Percentiles rank a stretch among this genome's conserved stretches.
Evolutionary conservation across 371 early-diverging fungal species (phyloP).

Genomic region (Conidiobolus incongruus): DNA sequence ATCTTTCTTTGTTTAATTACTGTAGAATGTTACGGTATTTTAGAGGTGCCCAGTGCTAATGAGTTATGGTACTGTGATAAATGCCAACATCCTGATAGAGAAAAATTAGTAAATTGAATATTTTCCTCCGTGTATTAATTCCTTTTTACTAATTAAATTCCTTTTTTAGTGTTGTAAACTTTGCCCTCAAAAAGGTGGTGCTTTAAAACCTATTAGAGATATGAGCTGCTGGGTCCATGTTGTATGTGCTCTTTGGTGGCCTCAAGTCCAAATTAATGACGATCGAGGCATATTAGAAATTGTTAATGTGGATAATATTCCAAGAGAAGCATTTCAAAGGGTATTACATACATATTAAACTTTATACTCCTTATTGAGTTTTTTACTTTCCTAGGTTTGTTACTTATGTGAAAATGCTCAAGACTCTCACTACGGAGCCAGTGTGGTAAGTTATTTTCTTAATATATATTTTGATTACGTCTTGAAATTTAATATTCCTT

Average conservation of each 20-base stretch:
- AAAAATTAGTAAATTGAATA: slow-evolving; percentile 1
- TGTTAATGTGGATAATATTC: not conserved
- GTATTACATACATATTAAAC: not conserved
- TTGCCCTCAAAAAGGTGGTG: slow-evolving; percentile 4
- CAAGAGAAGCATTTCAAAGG: not conserved
- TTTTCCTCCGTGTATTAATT: too few species aligned
- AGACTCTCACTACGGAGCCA: slow-evolving; percentile 1
- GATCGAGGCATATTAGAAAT: not conserved
- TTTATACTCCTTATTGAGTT: too few species aligned
- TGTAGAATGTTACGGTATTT: slow-evolving; percentile 5
- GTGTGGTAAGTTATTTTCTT: slow-evolving; percentile 2
- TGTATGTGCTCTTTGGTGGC: slow-evolving; percentile 7
- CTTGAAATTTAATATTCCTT: not conserved
- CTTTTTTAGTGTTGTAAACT: slow-evolving; percentile 1
- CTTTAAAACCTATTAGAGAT: slow-evolving; percentile 2
- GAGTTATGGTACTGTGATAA: slow-evolving; percentile 5
- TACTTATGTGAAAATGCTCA: slow-evolving; percentile 1
- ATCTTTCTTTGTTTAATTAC: too few species aligned
- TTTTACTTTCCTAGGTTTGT: not conserved
- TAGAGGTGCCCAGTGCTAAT: not conserved
- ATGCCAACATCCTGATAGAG: not conserved
- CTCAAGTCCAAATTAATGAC: slow-evolving; percentile 4
- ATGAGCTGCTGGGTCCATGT: slow-evolving; percentile 3
- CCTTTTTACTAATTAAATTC: too few species aligned
- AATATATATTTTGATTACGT: not conserved